A percentile compares a stretch with the other conserved stretches of the same genome.
These are phyloP conservation scores for Euphorbia peplus DNA, from an alignment of 345 rosid genomes.

Conservation along the genomic window DNA sequence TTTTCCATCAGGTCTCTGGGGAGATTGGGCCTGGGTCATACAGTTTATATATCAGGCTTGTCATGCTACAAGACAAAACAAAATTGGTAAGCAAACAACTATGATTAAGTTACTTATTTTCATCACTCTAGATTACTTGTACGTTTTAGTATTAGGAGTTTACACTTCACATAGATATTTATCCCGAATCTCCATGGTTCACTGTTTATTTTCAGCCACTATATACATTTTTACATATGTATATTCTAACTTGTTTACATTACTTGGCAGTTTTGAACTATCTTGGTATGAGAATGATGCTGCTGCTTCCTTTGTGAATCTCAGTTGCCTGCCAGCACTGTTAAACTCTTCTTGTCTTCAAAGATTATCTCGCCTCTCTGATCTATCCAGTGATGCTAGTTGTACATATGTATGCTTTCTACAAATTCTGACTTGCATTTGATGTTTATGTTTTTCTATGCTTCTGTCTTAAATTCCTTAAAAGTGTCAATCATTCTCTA, in stretches of 20 bases:
- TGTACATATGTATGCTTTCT: conserved; percentile 40
- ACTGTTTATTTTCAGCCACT: not conserved
- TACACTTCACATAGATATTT: not conserved
- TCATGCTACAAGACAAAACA: conserved; percentile 57
- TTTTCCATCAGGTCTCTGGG: conserved; percentile 69
- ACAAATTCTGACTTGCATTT: not conserved
- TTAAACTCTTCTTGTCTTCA: conserved; percentile 81
- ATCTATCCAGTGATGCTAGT: conserved; percentile 41
- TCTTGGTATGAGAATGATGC: conserved; percentile 60
- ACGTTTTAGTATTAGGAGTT: not conserved
- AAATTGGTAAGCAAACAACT: conserved; percentile 40
- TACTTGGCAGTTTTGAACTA: conserved; percentile 59
- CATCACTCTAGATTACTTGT: not conserved
- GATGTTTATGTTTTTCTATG: not conserved
- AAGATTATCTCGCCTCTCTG: conserved; percentile 50
- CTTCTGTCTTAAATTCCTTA: not conserved
- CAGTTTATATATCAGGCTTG: conserved; percentile 68
- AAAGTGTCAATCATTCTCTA: not conserved
- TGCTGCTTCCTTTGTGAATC: conserved; percentile 63
- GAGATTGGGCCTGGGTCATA: conserved; percentile 73
- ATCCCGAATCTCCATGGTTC: not conserved
- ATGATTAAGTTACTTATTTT: not conserved
- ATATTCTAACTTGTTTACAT: conserved; percentile 18
- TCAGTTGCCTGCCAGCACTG: conserved; percentile 83
- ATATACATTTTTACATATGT: not conserved